Evolutionary conservation across 345 rosid genomes (phyloP).

Genomic region (Rhodamnia rubescens): DNA sequence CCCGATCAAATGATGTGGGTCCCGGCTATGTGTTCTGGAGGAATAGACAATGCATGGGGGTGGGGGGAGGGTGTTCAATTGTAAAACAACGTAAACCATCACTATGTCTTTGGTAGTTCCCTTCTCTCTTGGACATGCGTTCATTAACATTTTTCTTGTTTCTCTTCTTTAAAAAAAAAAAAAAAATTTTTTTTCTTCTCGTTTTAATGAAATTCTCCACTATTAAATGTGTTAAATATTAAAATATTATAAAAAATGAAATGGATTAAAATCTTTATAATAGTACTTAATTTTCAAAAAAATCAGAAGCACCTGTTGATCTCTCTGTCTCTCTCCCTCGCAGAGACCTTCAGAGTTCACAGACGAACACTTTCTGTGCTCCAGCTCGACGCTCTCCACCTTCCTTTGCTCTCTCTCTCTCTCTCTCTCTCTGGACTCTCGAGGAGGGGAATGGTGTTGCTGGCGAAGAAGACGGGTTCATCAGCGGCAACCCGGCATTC

Average conservation of each 20-base stretch:
- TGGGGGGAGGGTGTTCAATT: background rate
- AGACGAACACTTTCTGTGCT: background rate
- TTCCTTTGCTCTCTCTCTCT: background rate
- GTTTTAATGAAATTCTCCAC: background rate
- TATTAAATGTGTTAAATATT: background rate
- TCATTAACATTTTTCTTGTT: background rate
- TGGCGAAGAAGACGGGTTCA: background rate
- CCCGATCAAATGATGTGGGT: background rate
- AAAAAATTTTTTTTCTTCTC: too few relatives aligned
- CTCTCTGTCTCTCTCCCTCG: background rate
- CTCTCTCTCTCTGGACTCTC: background rate
- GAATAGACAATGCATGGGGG: background rate
- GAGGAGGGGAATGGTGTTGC: background rate
- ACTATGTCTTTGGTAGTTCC: background rate
- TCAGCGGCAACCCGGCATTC: background rate
- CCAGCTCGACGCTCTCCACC: background rate
- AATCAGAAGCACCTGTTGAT: background rate
- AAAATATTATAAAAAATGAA: background rate
- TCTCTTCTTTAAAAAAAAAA: fast-evolving
- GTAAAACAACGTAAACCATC: background rate
- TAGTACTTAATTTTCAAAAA: background rate
- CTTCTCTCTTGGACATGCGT: background rate
- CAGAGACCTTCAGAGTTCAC: background rate
- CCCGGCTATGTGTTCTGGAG: background rate
- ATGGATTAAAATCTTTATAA: background rate